A percentile compares a stretch with the other conserved stretches of the same genome.
phyloP scores from a whole-genome alignment of 768 basidiomycete genomes.

The Daedaleopsis nitida region DNA sequence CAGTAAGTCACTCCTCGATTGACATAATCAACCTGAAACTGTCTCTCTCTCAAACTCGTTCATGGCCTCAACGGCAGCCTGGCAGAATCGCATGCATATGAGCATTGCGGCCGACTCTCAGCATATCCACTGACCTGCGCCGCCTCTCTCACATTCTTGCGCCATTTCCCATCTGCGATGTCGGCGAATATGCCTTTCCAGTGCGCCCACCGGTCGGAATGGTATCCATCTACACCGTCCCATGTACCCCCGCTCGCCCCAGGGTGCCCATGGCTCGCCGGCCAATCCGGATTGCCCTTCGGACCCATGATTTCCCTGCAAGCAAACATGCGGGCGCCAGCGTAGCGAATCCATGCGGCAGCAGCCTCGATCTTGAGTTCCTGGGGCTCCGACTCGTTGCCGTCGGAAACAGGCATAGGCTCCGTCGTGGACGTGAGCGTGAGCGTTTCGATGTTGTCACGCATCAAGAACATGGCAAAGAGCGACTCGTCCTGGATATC shows the following conservation, averaged over 20 bases:
- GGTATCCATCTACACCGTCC: slow-evolving; percentile 20
- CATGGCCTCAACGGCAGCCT: slow-evolving; percentile 9
- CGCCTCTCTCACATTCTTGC: slow-evolving; percentile 10
- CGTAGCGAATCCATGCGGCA: slow-evolving; percentile 4
- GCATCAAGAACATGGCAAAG: slow-evolving; percentile 17
- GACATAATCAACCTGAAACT: no score
- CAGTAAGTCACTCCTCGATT: no score
- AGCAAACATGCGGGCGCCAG: slow-evolving; percentile 11
- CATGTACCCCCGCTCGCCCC: slow-evolving; percentile 13
- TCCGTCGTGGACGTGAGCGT: not conserved
- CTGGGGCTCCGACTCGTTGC: not conserved
- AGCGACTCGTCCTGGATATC: slow-evolving; percentile 3
- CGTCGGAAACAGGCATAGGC: not conserved
- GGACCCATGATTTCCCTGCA: slow-evolving; percentile 11
- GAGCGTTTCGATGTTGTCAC: slow-evolving; percentile 13
- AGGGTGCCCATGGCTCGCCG: not conserved
- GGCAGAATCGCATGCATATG: not conserved
- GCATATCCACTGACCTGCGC: slow-evolving; percentile 8
- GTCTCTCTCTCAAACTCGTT: not conserved
- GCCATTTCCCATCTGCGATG: not conserved
- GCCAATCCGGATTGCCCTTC: slow-evolving; percentile 17
- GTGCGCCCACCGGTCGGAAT: slow-evolving; percentile 15
- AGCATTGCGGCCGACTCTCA: not conserved
- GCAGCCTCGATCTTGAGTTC: slow-evolving; percentile 13
- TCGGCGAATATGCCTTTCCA: slow-evolving; percentile 16